Evolutionary conservation across 1,284 basidiomycete genomes (phyloP), one percentile per base, ranked within the genome.

Genomic region (Sanghuangporus sanghuang): DNA sequence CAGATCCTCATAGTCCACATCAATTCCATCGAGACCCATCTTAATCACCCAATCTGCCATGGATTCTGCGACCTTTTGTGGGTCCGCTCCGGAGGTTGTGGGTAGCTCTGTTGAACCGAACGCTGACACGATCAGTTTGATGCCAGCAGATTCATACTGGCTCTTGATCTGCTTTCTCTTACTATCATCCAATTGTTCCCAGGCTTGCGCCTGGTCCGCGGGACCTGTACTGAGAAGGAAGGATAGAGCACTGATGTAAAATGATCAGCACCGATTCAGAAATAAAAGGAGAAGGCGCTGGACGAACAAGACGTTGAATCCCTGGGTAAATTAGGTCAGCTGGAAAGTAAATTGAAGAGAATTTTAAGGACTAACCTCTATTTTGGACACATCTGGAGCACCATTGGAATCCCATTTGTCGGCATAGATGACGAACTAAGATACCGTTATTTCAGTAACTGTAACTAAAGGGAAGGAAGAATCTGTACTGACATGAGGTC

Each of bases 41-140:
- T 63, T 21, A 16, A 59, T 60, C 23, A 66, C 63, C 64, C 67
- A 70, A 79, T 57, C 48, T 12, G 67, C 69, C 60, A 70, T 66
- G 4, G 14, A 57, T 18, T 67, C 57, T 8, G 69, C 69, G 1
- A 63, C 56, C 6, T 44, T 32, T 11, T 58, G 59, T 11, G 69
- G 61, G 59, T 70, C 69, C 11, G 40, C 60, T 27, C 65, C 65
- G 6, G 44, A 12, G 6, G 68, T 66, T 2, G 68, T 69, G 3
- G 69, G 69, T 11, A 56, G 55, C 38, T 68, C 68, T 9, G 67
- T 68, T 2, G 63, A 14, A 14, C 69, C 69, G 54, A 69, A 69
- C 3, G 68, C 69, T 36, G 69, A 70, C n/a, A 69, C 68, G 38
- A 70, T 57, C 35, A 70, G 57, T 56, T 68, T 69, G 59, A 68